A percentile compares a stretch with the other conserved stretches of the same genome.
Evolutionary conservation across 257 asterid species (phyloP).

Genomic region (Petrea volubilis): DNA sequence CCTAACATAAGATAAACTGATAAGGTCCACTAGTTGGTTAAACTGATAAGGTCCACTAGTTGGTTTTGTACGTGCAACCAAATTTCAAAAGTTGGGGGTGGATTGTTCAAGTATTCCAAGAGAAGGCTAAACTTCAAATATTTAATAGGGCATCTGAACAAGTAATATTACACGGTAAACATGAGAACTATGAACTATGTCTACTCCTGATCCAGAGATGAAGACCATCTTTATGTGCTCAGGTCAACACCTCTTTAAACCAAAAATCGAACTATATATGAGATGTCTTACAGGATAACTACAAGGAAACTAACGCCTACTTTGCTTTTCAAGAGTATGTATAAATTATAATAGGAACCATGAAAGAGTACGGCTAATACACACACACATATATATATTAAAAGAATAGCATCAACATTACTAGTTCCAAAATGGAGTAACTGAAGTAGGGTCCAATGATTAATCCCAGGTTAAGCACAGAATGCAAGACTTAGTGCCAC

Average conservation of each 20-base stretch:
- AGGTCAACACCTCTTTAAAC: neutral
- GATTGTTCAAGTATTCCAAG: neutral
- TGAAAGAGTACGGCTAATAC: neutral
- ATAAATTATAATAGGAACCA: neutral
- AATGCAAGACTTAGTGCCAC: neutral
- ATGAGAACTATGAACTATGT: neutral
- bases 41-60: neutral
- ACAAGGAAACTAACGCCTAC: neutral
- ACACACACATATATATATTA: too few relatives aligned
- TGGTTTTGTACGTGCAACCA: neutral
- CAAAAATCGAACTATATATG: neutral
- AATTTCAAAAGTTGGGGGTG: neutral
- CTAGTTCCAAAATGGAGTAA: neutral
- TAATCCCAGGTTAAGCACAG: neutral
- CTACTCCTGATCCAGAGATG: neutral
- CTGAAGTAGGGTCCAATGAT: neutral
- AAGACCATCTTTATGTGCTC: neutral
- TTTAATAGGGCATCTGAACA: neutral
- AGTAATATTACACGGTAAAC: neutral
- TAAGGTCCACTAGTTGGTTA: neutral
- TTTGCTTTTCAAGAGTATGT: neutral
- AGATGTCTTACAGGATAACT: neutral
- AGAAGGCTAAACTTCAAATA: neutral
- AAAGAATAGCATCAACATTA: conserved; percentile 8
- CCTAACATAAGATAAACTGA: neutral